Percentiles rank a stretch among this genome's conserved stretches.
Evolutionary conservation across 208 protist species (phyloP).

Genomic region (Trypanosoma conorhini): DNA sequence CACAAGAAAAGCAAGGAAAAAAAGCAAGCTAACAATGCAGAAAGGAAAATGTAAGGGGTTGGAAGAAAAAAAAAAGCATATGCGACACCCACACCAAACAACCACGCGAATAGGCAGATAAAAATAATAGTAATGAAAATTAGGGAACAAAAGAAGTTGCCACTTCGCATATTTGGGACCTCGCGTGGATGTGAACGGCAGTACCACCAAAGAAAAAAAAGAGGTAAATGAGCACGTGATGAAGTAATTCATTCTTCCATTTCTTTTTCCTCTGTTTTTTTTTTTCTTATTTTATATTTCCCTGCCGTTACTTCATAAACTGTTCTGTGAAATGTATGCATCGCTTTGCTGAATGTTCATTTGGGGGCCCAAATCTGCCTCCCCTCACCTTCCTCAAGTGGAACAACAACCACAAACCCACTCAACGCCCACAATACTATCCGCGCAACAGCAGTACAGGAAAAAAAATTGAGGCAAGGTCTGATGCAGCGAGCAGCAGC

Average conservation of each 20-base stretch:
- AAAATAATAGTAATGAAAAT: constrained; percentile 3
- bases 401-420: not conserved
- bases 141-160: not conserved
- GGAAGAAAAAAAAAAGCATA: not conserved
- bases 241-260: not conserved
- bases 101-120: constrained; percentile 1
- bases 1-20: not conserved
- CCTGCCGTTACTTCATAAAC: not conserved
- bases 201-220: not conserved
- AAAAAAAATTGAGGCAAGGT: too few species aligned
- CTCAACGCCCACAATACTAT: not conserved
- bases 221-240: constrained; percentile 3
- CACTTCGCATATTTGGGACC: not conserved
- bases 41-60: too few species aligned
- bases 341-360: not conserved
- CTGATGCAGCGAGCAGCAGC: too few species aligned
- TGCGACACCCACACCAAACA: not conserved
- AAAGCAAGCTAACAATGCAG: not conserved
- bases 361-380: not conserved
- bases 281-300: not conserved
- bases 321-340: not conserved
- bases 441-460: too few species aligned
- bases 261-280: not conserved
- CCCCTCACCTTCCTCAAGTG: not conserved
- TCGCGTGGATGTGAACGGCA: constrained; percentile 1